A percentile compares a stretch with the other conserved stretches of the same genome.
phyloP scores from a whole-genome alignment of 192 early-diverging fungal genomes.

The Backusella tuberculispora region DNA sequence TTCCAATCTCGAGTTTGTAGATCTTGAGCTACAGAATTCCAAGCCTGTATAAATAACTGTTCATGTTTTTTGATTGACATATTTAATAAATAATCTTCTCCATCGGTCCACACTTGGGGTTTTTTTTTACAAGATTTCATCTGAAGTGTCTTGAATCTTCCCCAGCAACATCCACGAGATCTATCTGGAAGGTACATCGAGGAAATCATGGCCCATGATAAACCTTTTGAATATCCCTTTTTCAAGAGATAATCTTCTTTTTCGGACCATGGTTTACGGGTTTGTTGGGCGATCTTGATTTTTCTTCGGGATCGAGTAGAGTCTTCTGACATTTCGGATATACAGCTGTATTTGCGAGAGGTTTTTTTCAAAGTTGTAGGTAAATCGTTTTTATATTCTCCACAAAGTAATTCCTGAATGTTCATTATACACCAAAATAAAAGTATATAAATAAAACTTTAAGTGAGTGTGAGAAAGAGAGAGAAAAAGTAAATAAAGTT shows the following conservation, averaged over 20 bases:
- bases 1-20: slow-evolving; percentile 24
- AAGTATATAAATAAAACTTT: background rate
- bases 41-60: slow-evolving; percentile 32
- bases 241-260: slow-evolving; percentile 28
- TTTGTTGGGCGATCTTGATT: background rate
- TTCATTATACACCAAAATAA: background rate
- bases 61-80: slow-evolving; percentile 30
- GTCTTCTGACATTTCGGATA: too few species aligned
- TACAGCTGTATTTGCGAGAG: too few species aligned
- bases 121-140: slow-evolving; percentile 14
- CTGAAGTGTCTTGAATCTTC: slow-evolving; percentile 33
- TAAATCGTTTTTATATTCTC: background rate
- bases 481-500: background rate
- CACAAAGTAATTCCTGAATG: background rate
- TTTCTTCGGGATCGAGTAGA: too few species aligned
- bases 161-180: slow-evolving; percentile 38
- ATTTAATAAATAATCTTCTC: slow-evolving; percentile 22
- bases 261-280: slow-evolving; percentile 27
- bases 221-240: slow-evolving; percentile 31
- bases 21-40: slow-evolving; percentile 30
- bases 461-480: background rate
- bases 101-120: slow-evolving; percentile 11
- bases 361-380: too few species aligned
- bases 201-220: slow-evolving; percentile 36
- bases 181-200: slow-evolving; percentile 27